Percentiles rank a stretch among this genome's conserved stretches.
Conservation (phyloP, 2,329 filamentous ascomycete genomes). For the Eurotiales sp. region DNA sequence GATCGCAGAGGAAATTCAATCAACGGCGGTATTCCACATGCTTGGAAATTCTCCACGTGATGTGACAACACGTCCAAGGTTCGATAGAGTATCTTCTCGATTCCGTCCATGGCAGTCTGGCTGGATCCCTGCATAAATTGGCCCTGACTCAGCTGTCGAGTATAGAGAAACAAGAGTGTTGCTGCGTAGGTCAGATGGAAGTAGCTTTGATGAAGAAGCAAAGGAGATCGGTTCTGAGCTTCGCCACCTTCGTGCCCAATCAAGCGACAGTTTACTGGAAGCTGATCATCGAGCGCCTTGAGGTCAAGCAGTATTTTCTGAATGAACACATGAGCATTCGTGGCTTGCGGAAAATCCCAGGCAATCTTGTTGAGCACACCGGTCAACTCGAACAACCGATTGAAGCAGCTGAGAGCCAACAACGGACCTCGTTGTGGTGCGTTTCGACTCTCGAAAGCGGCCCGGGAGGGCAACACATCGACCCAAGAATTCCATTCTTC, state of each 20-base stretch:
- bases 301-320: constrained; percentile 35
- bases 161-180: constrained; percentile 34
- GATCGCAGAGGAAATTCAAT: constrained; percentile 35
- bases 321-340: constrained; percentile 26
- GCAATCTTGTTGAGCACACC: constrained; percentile 34
- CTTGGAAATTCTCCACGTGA: constrained; percentile 36
- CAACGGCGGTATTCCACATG: constrained; percentile 34
- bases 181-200: constrained; percentile 35
- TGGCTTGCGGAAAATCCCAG: constrained; percentile 27
- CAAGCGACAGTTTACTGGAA: constrained; percentile 34
- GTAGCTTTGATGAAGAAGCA: constrained; percentile 40
- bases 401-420: constrained; percentile 52
- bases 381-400: constrained; percentile 43
- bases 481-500: constrained; percentile 75
- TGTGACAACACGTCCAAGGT: constrained; percentile 33
- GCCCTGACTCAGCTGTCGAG: constrained; percentile 30
- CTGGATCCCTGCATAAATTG: constrained; percentile 28
- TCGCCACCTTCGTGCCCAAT: constrained; percentile 35
- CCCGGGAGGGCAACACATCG: constrained; percentile 42
- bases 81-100: constrained; percentile 35
- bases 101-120: constrained; percentile 31
- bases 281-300: constrained; percentile 33
- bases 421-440: constrained; percentile 37
- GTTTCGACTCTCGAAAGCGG: constrained; percentile 22
- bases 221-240: constrained; percentile 31